A percentile compares a stretch with the other conserved stretches of the same genome.
These are phyloP conservation scores for Gossypium australe DNA, from an alignment of 345 rosid species.

Conservation along the genomic window DNA sequence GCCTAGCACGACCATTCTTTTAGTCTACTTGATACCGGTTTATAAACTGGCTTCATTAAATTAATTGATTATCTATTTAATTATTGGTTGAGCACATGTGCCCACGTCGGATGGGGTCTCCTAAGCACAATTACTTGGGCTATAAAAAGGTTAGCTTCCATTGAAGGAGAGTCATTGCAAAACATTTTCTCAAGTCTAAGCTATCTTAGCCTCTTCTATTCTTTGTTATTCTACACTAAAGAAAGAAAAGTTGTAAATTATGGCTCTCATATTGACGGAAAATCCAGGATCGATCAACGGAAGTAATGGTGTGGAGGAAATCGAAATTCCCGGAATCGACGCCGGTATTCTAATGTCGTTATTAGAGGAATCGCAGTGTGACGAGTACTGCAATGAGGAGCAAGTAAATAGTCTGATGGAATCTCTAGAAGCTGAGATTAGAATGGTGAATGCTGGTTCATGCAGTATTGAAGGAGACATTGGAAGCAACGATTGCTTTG, in stretches of 20 bases:
- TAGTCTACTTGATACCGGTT: not conserved
- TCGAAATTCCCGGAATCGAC: not conserved
- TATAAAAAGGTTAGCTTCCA: slow-evolving; percentile 3
- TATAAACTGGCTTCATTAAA: too few relatives aligned
- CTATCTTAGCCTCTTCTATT: not conserved
- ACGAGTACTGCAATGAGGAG: slow-evolving; percentile 11
- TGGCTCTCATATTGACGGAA: not conserved
- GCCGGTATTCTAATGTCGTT: slow-evolving; percentile 3
- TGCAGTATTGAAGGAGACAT: not conserved
- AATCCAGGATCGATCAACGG: not conserved
- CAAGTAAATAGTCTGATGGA: slow-evolving; percentile 7
- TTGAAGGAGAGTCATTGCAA: slow-evolving; percentile 5
- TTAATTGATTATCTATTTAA: not conserved
- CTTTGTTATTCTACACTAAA: not conserved
- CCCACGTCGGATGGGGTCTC: not conserved
- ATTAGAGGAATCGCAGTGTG: slow-evolving; percentile 9
- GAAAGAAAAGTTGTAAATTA: not conserved
- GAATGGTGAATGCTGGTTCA: not conserved
- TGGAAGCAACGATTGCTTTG: not conserved
- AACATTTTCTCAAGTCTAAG: not conserved
- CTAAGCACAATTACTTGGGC: not conserved
- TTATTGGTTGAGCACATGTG: slow-evolving; percentile 5
- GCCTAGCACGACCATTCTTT: not conserved
- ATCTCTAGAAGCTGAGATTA: slow-evolving; percentile 6
- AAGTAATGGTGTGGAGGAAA: not conserved